Evolutionary conservation across 176 grass and related monocot species (phyloP), one percentile per base, ranked within the genome.

Genomic region (Tuctoria greenei): DNA sequence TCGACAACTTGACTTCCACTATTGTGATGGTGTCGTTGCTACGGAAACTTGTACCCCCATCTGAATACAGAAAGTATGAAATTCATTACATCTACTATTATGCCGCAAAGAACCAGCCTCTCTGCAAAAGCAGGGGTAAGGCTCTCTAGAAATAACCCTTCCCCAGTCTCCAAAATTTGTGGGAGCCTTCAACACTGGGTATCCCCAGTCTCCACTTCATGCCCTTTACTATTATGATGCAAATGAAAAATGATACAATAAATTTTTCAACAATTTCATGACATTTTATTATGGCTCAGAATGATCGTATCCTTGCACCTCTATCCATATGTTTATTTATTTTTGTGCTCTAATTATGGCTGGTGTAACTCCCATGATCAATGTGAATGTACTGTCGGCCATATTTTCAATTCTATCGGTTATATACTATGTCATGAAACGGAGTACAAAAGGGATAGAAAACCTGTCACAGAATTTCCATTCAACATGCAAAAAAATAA

Each of bases 21-120:
- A 97, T 97, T 88, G 82, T 97, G 25, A 97, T 97, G 95, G 88
- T 97, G 36, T 97, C 95, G 28, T 82, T 97, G 52, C 81, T 93
- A 72, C 84, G 95, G 49, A 97, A 97, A 79, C 75, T 97, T 89
- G 88, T 92, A 42, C 91, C 91, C 73, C 84, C 88, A 69, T 90
- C 88, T 52, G 95, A 97, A 74, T 97, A 90, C 72, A 88, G 95
- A 80, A 97, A 97, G 95, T 97, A 97, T 81, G 88, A 41, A 64
- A 73, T 85, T 44, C 71, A 39, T 67, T 59, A 64, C 54, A 42
- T 81, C 42, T 50, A 7, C 28, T 85, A 50, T 74, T 37, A 41
- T 41, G 13, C 63, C 37, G n/a, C 44, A 31, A 31, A 31, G 31
- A 31, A 31, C 31, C 31, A 31, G 31, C 31, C 31, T 31, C 31